Evolutionary conservation across 2,329 filamentous ascomycete species (phyloP).

Genomic region (Allantophomopsis cytisporea): DNA sequence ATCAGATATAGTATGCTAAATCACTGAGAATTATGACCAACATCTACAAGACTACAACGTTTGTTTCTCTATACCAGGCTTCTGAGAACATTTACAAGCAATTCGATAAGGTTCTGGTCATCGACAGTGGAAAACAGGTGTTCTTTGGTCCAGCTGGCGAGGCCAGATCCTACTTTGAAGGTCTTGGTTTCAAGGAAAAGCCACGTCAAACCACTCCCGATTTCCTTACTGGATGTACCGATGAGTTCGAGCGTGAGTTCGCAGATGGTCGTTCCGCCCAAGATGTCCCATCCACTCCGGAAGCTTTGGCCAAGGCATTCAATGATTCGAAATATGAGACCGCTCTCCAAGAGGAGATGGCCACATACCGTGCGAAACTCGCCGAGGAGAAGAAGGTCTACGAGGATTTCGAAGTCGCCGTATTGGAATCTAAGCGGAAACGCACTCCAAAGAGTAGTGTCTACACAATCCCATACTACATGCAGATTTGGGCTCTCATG

Average conservation of each 20-base stretch:
- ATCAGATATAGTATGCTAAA: slow-evolving; percentile 31
- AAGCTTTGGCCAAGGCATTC: slow-evolving; percentile 58
- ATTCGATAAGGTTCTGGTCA: slow-evolving; percentile 77
- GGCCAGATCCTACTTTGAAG: slow-evolving; percentile 63
- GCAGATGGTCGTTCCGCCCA: slow-evolving; percentile 48
- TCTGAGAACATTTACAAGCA: slow-evolving; percentile 68
- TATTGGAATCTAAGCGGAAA: slow-evolving; percentile 66
- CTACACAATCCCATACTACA: slow-evolving; percentile 71
- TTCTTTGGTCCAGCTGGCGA: slow-evolving; percentile 59
- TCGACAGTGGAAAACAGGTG: slow-evolving; percentile 62
- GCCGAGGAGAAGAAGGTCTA: slow-evolving; percentile 51
- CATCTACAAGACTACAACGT: slow-evolving; percentile 71
- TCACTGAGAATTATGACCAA: slow-evolving; percentile 71
- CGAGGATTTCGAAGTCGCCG: slow-evolving; percentile 64
- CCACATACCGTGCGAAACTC: slow-evolving; percentile 50
- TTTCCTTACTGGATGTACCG: slow-evolving; percentile 71
- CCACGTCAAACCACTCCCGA: slow-evolving; percentile 71
- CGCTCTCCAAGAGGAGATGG: slow-evolving; percentile 51
- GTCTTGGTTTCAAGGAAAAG: slow-evolving; percentile 60
- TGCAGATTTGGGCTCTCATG: slow-evolving; percentile 74
- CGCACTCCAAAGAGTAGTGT: slow-evolving; percentile 59
- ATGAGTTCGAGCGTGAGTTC: slow-evolving; percentile 72
- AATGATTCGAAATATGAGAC: slow-evolving; percentile 45
- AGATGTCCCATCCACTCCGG: slow-evolving; percentile 56
- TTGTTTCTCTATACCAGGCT: slow-evolving; percentile 77